A percentile compares a stretch with the other conserved stretches of the same genome.
These are phyloP conservation scores for Fraxinus ornus DNA, from an alignment of 305 asterid species.

Conservation along the genomic window DNA sequence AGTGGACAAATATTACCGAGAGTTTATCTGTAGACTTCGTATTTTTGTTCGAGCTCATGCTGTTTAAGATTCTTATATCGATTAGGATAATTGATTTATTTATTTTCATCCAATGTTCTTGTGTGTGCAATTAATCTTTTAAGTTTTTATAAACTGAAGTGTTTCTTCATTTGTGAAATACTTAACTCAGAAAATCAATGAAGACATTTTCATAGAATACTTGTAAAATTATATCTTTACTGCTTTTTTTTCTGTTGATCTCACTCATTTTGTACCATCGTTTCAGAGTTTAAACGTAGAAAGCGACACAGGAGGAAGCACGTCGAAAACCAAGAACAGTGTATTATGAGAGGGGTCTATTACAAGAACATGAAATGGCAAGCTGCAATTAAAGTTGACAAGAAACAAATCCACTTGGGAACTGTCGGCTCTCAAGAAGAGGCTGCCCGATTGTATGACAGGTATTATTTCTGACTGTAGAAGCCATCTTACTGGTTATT, in stretches of 20 bases:
- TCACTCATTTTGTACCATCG: slow-evolving; percentile 5
- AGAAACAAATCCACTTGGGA: slow-evolving; percentile 96
- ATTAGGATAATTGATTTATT: neutral
- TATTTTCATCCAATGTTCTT: neutral
- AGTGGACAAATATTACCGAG: neutral
- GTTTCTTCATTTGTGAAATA: neutral
- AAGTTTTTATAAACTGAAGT: neutral
- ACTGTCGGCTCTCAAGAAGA: slow-evolving; percentile 95
- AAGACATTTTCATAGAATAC: neutral
- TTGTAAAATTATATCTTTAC: neutral
- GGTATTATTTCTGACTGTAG: slow-evolving; percentile 39
- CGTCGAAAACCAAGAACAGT: no score
- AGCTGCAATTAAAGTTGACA: slow-evolving; percentile 97
- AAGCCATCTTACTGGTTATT: neutral
- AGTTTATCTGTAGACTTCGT: neutral
- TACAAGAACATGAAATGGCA: slow-evolving; percentile 97
- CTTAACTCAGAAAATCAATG: neutral
- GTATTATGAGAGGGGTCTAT: slow-evolving; percentile 26
- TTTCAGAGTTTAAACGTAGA: no score
- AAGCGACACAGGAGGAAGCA: no score
- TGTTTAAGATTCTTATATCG: neutral
- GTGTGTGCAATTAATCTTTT: neutral
- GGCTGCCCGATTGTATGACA: slow-evolving; percentile 92
- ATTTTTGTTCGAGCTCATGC: neutral
- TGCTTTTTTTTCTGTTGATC: neutral